Evolutionary conservation across 2,329 filamentous ascomycete genomes (phyloP), one percentile per base, ranked within the genome.

Genomic region (Hypoxylon sp.): DNA sequence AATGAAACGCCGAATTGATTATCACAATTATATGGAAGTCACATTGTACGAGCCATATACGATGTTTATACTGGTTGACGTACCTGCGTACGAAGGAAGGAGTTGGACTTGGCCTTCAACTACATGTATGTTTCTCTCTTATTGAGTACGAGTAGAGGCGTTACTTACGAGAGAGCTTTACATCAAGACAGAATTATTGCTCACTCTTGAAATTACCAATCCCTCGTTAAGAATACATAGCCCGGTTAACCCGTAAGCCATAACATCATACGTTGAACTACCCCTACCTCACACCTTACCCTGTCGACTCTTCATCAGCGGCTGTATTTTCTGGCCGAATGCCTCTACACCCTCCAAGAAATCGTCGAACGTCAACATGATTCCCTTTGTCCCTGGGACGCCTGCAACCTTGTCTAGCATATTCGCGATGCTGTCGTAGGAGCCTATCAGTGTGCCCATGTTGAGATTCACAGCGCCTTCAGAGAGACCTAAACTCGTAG

Each of bases 291-390:
- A 51, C 35, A 14, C 50, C 42, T 46, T 71, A 11, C 61, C 64
- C 59, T 70, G 63, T 17, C 76, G 61, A 50, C 74, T 75, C 75
- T 78, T 78, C 77, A 79, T 78, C 63, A 79, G 59, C 33, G 78
- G 77, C 61, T 79, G 77, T 50, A 79, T 75, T 64, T 76, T 76
- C 67, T 75, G 69, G 5, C 77, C 77, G 59, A 79, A 79, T 3
- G 71, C 71, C 9, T 78, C 75, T 39, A 78, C 50, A 0, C 76
- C 77, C 35, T 68, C 35, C 47, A 78, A 58, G 63, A 76, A 79
- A 48, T 79, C 77, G 63, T 78, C 77, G 62, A 79, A 78, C 2
- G 71, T 73, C 51, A 79, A 69, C 78, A 78, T 79, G 31, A 79
- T 77, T 8, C 77, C 77, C 69, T 78, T 77, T n/a, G 75, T 78